These are phyloP conservation scores for Diaporthe citrichinensis DNA, from an alignment of 2,329 filamentous ascomycete genomes.

Conservation along the genomic window DNA sequence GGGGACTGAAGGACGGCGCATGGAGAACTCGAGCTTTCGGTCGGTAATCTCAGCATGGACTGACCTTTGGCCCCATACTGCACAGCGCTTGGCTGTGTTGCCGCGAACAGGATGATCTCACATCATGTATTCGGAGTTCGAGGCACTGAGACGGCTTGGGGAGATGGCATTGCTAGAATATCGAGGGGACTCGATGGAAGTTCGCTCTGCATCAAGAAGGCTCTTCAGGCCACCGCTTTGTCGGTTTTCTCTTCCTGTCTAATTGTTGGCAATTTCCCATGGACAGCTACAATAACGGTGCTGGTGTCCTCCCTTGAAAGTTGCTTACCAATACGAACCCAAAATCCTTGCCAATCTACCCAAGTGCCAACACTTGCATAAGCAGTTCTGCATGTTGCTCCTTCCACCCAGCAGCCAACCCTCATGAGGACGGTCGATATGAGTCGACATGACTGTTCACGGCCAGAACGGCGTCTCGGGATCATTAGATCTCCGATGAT, in stretches of 20 bases:
- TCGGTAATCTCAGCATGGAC: not conserved
- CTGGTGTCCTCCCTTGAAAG: not conserved
- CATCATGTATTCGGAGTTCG: not conserved
- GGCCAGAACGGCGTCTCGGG: not conserved
- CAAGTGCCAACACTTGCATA: not conserved
- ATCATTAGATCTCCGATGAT: not conserved
- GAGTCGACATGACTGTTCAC: not conserved
- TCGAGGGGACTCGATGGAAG: no score
- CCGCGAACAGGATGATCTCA: not conserved
- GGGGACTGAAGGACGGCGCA: conserved; percentile 39
- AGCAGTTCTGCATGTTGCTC: not conserved
- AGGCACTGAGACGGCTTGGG: not conserved
- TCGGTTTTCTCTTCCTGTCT: not conserved
- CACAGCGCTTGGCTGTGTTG: not conserved
- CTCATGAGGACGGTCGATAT: not conserved
- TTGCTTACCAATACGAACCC: not conserved
- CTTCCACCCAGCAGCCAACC: not conserved
- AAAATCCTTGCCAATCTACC: not conserved
- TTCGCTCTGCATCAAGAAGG: no score
- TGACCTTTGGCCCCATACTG: not conserved
- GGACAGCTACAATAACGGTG: not conserved
- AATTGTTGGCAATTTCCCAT: not conserved
- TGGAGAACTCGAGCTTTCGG: not conserved
- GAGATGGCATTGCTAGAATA: not conserved
- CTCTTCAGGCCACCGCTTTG: not conserved